These are phyloP conservation scores for Myriosclerotinia scirpicola DNA, from an alignment of 2,329 filamentous ascomycete genomes.

Conservation along the genomic window DNA sequence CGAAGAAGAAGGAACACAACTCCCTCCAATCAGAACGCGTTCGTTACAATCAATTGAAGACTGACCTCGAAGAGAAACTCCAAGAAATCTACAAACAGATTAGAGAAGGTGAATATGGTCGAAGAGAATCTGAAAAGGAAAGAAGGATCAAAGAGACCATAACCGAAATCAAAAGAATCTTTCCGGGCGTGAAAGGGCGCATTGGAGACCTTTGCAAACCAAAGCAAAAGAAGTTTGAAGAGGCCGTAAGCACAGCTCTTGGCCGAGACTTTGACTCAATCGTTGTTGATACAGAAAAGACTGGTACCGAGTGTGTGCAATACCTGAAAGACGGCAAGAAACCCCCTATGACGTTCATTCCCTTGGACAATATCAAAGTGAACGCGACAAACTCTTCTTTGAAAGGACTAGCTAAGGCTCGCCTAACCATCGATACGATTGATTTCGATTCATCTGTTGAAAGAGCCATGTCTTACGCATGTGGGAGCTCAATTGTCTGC, in stretches of 20 bases:
- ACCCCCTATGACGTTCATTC: slow-evolving; percentile 89
- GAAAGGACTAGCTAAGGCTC: slow-evolving; percentile 82
- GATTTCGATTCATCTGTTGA: slow-evolving; percentile 88
- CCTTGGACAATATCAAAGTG: slow-evolving; percentile 95
- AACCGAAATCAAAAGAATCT: slow-evolving; percentile 82
- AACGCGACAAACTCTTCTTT: slow-evolving; percentile 85
- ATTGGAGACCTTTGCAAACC: slow-evolving; percentile 91
- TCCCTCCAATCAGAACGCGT: slow-evolving; percentile 80
- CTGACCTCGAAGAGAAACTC: slow-evolving; percentile 89
- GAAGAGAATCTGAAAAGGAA: slow-evolving; percentile 83
- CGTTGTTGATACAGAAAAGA: slow-evolving; percentile 93
- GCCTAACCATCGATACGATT: slow-evolving; percentile 92
- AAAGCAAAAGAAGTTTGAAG: slow-evolving; percentile 95
- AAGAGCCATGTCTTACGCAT: slow-evolving; percentile 91
- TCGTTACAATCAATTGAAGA: slow-evolving; percentile 75
- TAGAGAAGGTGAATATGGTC: slow-evolving; percentile 80
- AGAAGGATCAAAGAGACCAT: slow-evolving; percentile 78
- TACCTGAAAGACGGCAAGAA: slow-evolving; percentile 89
- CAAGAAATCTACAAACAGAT: slow-evolving; percentile 77
- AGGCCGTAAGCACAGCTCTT: slow-evolving; percentile 88
- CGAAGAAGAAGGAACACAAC: slow-evolving; percentile 90
- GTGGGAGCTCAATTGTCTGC: slow-evolving; percentile 91
- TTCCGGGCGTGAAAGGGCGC: slow-evolving; percentile 86
- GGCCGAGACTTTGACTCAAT: slow-evolving; percentile 93
- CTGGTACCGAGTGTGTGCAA: slow-evolving; percentile 88